A percentile compares a stretch with the other conserved stretches of the same genome.
These are phyloP conservation scores for Byssochlamys sp. DNA, from an alignment of 2,329 filamentous ascomycete genomes.

Conservation along the genomic window DNA sequence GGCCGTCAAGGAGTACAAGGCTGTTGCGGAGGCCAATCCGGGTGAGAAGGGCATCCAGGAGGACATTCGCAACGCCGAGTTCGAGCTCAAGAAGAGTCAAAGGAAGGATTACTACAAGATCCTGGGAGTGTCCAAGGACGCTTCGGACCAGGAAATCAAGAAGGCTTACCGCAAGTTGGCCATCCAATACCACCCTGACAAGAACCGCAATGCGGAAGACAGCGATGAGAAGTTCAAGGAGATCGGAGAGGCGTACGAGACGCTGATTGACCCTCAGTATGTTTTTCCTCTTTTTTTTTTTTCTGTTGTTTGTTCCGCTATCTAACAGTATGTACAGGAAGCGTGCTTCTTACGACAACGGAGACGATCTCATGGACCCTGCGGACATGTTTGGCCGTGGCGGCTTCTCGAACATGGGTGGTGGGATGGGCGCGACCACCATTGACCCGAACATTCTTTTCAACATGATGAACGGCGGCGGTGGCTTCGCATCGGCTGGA, in stretches of 20 bases:
- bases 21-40: conserved; percentile 71
- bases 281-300: conserved; percentile 26
- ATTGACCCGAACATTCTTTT: conserved; percentile 72
- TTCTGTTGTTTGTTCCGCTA: conserved; percentile 7
- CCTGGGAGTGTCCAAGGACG: conserved; percentile 75
- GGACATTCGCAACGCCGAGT: conserved; percentile 80
- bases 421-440: conserved; percentile 32
- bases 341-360: conserved; percentile 80
- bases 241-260: conserved; percentile 93
- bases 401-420: conserved; percentile 46
- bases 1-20: conserved; percentile 79
- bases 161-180: conserved; percentile 93
- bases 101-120: conserved; percentile 99
- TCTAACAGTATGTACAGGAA: conserved; percentile 48
- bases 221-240: conserved; percentile 93
- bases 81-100: conserved; percentile 94
- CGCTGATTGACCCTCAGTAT: conserved; percentile 83
- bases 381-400: conserved; percentile 71
- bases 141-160: conserved; percentile 77
- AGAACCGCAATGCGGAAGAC: conserved; percentile 74
- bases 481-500: conserved; percentile 42
- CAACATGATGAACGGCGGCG: conserved; percentile 69
- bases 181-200: conserved; percentile 90
- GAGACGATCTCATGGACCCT: conserved; percentile 80
- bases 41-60: conserved; percentile 69